phyloP scores from a whole-genome alignment of 2,329 filamentous ascomycete species.

The Aspergillus eucalypticola region DNA sequence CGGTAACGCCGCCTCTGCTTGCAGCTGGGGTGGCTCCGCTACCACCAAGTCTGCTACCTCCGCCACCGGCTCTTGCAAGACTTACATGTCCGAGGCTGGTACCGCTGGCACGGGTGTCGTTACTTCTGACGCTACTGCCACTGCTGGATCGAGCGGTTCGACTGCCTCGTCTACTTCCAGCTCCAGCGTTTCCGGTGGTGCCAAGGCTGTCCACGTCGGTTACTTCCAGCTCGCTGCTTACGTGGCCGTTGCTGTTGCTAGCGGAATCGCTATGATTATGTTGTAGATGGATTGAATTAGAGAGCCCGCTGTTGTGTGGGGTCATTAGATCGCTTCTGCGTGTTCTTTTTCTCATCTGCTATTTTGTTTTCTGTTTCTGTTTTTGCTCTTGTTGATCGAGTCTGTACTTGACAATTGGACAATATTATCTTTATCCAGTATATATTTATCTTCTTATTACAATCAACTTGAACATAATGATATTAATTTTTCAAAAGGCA shows the following conservation, averaged over 20 bases:
- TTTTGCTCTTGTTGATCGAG: no score
- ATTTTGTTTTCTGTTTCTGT: no score
- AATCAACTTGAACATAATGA: no score
- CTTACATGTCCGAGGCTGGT: slow-evolving; percentile 44
- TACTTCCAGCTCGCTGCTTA: neutral
- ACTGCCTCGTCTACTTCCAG: neutral
- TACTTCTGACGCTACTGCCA: slow-evolving; percentile 22
- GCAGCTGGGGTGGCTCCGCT: slow-evolving; percentile 46
- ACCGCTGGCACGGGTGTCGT: slow-evolving; percentile 42
- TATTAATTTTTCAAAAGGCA: no score
- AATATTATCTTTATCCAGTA: no score
- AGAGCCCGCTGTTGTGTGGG: no score
- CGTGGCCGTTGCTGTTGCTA: neutral
- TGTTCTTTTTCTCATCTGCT: no score
- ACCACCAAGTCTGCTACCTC: slow-evolving; percentile 36
- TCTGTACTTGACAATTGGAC: no score
- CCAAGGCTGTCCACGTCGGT: neutral
- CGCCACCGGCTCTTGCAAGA: slow-evolving; percentile 39
- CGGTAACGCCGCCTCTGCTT: slow-evolving; percentile 38
- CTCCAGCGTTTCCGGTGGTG: neutral
- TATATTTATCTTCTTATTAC: no score
- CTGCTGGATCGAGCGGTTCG: neutral
- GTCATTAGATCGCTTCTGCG: no score
- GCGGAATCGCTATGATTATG: neutral
- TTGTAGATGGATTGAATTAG: neutral